These are phyloP conservation scores for Russula earlei DNA, from an alignment of 768 basidiomycete genomes.

Conservation along the genomic window DNA sequence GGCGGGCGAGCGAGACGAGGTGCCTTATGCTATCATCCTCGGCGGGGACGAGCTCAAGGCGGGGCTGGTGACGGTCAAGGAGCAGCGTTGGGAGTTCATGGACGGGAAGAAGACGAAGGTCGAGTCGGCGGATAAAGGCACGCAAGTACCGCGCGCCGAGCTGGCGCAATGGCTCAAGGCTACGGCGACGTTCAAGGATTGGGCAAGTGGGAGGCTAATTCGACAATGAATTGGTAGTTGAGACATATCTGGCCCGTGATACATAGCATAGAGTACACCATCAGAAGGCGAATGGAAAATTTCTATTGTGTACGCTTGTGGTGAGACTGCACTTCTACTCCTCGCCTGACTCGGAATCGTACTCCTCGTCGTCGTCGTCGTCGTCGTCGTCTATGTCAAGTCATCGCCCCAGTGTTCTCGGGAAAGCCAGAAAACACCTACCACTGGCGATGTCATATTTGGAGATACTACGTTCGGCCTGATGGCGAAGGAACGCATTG, in stretches of 20 bases:
- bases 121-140: slow-evolving; percentile 37
- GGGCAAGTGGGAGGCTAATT: slow-evolving; percentile 27
- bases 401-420: neutral
- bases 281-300: neutral
- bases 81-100: slow-evolving; percentile 74
- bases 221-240: slow-evolving; percentile 18
- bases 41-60: slow-evolving; percentile 76
- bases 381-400: slow-evolving; percentile 24
- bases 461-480: slow-evolving; percentile 42
- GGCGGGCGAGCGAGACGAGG: slow-evolving; percentile 82
- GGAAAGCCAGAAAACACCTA: slow-evolving; percentile 22
- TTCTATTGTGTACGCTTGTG: slow-evolving; percentile 15
- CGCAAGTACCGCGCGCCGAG: slow-evolving; percentile 32
- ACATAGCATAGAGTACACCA: slow-evolving; percentile 6
- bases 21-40: slow-evolving; percentile 89
- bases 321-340: slow-evolving; percentile 17
- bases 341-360: slow-evolving; percentile 23
- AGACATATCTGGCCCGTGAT: neutral
- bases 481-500: slow-evolving; percentile 42
- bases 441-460: slow-evolving; percentile 58
- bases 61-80: slow-evolving; percentile 84
- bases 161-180: slow-evolving; percentile 30
- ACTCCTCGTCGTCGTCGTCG: slow-evolving; percentile 19
- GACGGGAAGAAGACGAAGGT: slow-evolving; percentile 62
- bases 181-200: slow-evolving; percentile 25